Evolutionary conservation across 208 protist species (phyloP).

Genomic region (Crithidia expoeki): DNA sequence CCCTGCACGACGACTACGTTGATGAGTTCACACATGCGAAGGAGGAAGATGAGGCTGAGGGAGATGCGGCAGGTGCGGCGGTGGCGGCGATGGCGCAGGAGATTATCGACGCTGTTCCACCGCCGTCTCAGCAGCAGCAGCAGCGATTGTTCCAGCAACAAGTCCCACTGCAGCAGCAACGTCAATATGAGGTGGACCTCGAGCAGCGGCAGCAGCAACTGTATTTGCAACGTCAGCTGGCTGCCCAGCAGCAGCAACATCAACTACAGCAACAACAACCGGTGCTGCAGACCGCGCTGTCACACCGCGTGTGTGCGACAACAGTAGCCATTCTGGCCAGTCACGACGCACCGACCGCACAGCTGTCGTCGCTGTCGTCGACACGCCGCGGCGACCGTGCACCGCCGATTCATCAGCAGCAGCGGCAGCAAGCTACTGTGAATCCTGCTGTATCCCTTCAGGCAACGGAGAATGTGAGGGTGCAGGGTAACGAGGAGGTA

Average conservation of each 20-base stretch:
- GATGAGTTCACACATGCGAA: background rate
- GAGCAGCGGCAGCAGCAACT: background rate
- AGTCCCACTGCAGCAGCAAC: constrained; percentile 3
- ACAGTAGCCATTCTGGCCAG: constrained; percentile 17
- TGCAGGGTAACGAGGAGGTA: background rate
- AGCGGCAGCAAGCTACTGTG: background rate
- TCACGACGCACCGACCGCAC: constrained; percentile 15
- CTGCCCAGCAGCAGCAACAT: background rate
- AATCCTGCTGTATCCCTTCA: background rate
- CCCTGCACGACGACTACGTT: constrained; percentile 30
- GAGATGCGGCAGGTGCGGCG: background rate
- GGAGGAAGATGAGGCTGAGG: background rate
- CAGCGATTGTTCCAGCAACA: background rate
- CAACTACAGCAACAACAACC: constrained; percentile 13
- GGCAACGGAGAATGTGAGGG: background rate
- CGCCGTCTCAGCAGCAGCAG: background rate
- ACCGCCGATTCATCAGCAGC: background rate
- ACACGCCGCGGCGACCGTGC: constrained; percentile 6
- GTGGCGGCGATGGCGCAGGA: constrained; percentile 16
- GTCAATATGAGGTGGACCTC: background rate
- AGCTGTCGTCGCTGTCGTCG: background rate
- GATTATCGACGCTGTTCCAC: constrained; percentile 6
- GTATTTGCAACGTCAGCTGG: background rate
- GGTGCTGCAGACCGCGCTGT: background rate
- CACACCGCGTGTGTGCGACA: constrained; percentile 8